Evolutionary conservation across 2,329 filamentous ascomycete genomes (phyloP), one percentile per base, ranked within the genome.

Genomic region (Xylaria sp.): DNA sequence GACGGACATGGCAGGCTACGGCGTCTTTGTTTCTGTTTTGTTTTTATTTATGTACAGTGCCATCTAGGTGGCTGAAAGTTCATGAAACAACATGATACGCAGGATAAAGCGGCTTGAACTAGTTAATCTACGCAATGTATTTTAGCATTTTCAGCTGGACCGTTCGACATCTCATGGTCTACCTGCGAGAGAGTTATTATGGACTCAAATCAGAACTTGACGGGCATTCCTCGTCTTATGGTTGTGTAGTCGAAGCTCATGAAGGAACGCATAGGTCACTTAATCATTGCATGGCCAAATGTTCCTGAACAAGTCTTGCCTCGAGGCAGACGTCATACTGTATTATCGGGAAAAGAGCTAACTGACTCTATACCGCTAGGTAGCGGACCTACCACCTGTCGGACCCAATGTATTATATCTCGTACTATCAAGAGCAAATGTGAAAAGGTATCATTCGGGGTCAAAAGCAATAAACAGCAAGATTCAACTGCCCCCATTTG

Each of bases 391-490:
- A 9, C 39, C 13, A 58, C 55, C 31, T 61, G 28, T n/a, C 51
- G 20, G 25, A 25, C 44, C 39, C 10, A 23, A 31, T 56, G 48
- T 52, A 63, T 62, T 39, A 34, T 55, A 68, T 66, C 65, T 69
- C 39, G 39, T 44, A 69, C 31, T 52, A 65, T 69, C 28, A 31
- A 58, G 44, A 71, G 63, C 69, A 69, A 71, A 69, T 50, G n/a
- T 37, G 44, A 65, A 71, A 63, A 73, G 71, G 71, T 73, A 73
- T 73, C 71, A 71, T 73, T 52, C 41, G 64, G 64, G 39, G 20
- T 56, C n/a, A 55, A 65, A 68, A 65, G 61, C 50, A 67, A 44
- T 13, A 66, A 60, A 66, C 56, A 60, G 64, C 48, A 46, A 54
- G 34, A 55, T 55, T 56, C 57, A 50, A 56, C 25, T 34, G 15